These are phyloP conservation scores for Penicilliopsis zonata DNA, from an alignment of 495 filamentous ascomycete species.

Conservation along the genomic window DNA sequence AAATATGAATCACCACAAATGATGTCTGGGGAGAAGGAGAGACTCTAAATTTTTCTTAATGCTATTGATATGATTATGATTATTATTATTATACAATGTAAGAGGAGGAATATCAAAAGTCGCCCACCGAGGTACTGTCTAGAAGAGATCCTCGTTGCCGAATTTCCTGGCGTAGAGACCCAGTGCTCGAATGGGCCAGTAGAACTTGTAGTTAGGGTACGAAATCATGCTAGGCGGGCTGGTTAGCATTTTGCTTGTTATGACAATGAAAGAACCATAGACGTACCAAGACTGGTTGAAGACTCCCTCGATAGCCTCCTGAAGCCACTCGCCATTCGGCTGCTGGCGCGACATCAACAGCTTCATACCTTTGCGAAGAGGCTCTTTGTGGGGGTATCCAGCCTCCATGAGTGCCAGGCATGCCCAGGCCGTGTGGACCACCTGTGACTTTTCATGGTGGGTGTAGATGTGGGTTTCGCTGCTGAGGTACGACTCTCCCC, in stretches of 20 bases:
- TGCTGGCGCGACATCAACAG: constrained; percentile 79
- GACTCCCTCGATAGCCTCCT: constrained; percentile 93
- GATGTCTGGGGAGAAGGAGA: background rate
- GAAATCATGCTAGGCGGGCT: constrained; percentile 75
- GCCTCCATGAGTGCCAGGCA: constrained; percentile 77
- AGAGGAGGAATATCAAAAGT: too few species aligned
- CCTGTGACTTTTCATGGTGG: constrained; percentile 57
- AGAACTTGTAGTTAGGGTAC: constrained; percentile 98
- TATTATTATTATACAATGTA: constrained; percentile 1
- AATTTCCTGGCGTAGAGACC: constrained; percentile 75
- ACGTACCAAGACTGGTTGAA: constrained; percentile 94
- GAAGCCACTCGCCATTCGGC: constrained; percentile 83
- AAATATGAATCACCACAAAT: background rate
- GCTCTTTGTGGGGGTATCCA: constrained; percentile 61
- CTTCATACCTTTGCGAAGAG: constrained; percentile 61
- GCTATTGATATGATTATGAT: background rate
- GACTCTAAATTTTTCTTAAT: background rate
- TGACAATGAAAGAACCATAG: constrained; percentile 16
- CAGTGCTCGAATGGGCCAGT: constrained; percentile 85
- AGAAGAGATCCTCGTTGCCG: constrained; percentile 46
- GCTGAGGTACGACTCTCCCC: constrained; percentile 89
- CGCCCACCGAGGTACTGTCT: too few species aligned
- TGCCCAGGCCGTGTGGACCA: constrained; percentile 91
- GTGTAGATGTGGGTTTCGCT: constrained; percentile 49
- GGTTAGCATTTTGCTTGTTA: constrained; percentile 72